Base-by-base conservation (phyloP, 2,329 filamentous ascomycete genomes). In the Aspergillus eucalypticola region DNA sequence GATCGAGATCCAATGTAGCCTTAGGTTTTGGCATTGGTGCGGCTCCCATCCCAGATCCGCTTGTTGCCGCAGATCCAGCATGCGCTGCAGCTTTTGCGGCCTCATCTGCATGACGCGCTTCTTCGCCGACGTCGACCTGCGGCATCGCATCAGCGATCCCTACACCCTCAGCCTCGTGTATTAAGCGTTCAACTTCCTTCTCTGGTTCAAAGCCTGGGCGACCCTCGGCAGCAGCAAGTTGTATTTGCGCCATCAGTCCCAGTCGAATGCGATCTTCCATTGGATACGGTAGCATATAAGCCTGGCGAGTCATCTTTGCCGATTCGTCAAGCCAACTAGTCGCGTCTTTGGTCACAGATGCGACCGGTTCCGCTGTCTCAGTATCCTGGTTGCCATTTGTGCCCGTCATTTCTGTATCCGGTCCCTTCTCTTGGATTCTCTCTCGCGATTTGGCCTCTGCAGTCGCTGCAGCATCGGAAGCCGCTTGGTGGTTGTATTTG, bases 131-230 rank as follows among this genome's bases (percentile, higher is more conserved):
- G n/a, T 46, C 51, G 1, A 58, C 64, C 35, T 68, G 79, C n/a
- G 79, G 82, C 2, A 69, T 64, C 8, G 67, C 62, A 68, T 75
- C 71, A 75, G 80, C 62, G 75, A 76, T 67, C 71, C 83, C 63
- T 73, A 84, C 61, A 71, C 89, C 68, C 81, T 84, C 54, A 80
- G 88, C 49, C 74, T 88, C 27, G 82, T 88, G 11, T 13, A 81
- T 72, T 61, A 80, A 55, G 46, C 75, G 70, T 42, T 79, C 76
- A 11, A 79, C 74, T 62, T 80, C 78, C 50, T 68, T 70, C 67
- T 86, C 73, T 78, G 88, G 59, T 79, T 91, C 70, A 77, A 81
- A 60, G 71, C 90, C 69, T 6, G 67, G 64, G n/a, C 66, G 42
- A 80, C 95, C 68, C 79, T 86, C 72, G 56, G 82, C 66, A 19